Base-by-base conservation (phyloP, 73 alveolate species). In the Stentor roeselii region DNA sequence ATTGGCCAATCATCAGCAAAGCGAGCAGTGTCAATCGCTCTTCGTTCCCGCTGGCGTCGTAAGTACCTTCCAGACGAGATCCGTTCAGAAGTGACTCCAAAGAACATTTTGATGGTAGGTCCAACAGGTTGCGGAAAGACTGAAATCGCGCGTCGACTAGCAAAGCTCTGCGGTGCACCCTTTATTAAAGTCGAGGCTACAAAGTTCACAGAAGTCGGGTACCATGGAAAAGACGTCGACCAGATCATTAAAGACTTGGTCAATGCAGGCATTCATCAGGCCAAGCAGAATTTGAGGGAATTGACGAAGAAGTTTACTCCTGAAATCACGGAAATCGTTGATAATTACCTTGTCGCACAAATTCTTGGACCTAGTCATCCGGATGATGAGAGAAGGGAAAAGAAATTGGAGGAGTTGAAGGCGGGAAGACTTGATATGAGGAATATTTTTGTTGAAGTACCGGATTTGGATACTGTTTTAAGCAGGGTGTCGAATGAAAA, bases 161-260 rank as follows among this genome's bases (percentile, higher is more conserved):
- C 95, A 3, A 85, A 90, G 78, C 76, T 92, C 36, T 84, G 83
- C 36, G 87, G 91, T 34, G 95, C 97, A 3, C 97, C 97, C 3
- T 92, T 92, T 86, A 87, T 92, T 36, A 88, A 91, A 59, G 97
- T 92, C 3, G 97, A 92, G 67, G 97, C 97, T 39, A 92, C 97
- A 11, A 92, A 87, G 75, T 92, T 86, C 82, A 92, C 97, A 1
- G 97, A 92, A 76, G 97, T 90, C 3, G 97, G 97, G 2, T 92
- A 87, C 75, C 95, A 92, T 60, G 97, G 97, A 2, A 83, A 86
- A 32, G 97, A 92, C 75, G 91, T 92, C 50, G 92, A 93, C 38
- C 80, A 76, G 42, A 92, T 92, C 11, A 82, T 92, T 34, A 67
- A 39, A 4, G 97, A 92, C 76, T 83, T 92, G 27, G 89, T 83